phyloP scores from a whole-genome alignment of 164 flowering plant species.

The Brasenia schreberi region DNA sequence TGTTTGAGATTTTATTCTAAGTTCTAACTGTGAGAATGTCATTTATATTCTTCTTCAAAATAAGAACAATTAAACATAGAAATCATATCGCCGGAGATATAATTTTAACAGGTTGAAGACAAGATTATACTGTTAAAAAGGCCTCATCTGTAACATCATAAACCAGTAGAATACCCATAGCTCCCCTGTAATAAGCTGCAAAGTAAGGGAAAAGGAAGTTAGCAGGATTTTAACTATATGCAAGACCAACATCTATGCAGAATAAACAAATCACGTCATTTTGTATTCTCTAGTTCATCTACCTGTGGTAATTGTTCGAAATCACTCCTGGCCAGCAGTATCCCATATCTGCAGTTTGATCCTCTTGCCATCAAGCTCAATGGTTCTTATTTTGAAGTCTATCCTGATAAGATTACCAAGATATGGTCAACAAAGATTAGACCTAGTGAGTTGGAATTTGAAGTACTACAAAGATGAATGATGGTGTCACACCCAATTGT shows the following conservation, averaged over 20 bases:
- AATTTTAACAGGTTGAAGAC: too few relatives aligned
- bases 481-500: constrained; percentile 49
- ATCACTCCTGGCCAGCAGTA: constrained; percentile 70
- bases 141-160: constrained; percentile 69
- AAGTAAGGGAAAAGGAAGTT: neutral
- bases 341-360: constrained; percentile 74
- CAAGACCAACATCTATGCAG: neutral
- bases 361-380: constrained; percentile 62
- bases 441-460: too few relatives aligned
- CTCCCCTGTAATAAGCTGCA: constrained; percentile 71
- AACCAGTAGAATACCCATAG: constrained; percentile 67
- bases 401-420: constrained; percentile 20
- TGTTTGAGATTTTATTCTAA: too few relatives aligned
- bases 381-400: constrained; percentile 68
- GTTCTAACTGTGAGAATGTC: too few relatives aligned
- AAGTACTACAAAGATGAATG: too few relatives aligned
- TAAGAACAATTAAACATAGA: too few relatives aligned
- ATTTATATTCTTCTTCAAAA: too few relatives aligned
- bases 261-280: neutral
- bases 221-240: neutral
- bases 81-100: too few relatives aligned
- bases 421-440: neutral
- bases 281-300: neutral
- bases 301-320: constrained; percentile 66
- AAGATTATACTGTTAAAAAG: constrained; percentile 40